phyloP scores from a whole-genome alignment of 169 alveolate genomes.

The Pseudocohnilembus persalinus region DNA sequence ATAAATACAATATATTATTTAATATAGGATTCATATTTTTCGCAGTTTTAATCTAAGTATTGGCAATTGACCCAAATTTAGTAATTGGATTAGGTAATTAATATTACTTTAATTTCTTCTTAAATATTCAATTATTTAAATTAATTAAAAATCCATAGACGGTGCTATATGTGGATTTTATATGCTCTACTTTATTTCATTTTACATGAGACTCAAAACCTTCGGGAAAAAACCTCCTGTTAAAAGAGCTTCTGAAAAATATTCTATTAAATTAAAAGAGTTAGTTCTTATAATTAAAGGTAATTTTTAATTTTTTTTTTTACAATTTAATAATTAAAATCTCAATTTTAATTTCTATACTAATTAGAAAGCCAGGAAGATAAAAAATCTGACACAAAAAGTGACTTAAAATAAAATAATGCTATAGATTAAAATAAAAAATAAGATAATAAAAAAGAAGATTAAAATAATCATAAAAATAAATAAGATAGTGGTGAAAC shows the following conservation, averaged over 20 bases:
- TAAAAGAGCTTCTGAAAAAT: background rate
- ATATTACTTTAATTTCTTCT: too few relatives aligned
- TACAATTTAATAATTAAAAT: too few relatives aligned
- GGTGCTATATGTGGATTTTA: conserved; percentile 49
- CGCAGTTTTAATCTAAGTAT: conserved; percentile 1
- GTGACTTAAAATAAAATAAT: too few relatives aligned
- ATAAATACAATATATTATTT: background rate
- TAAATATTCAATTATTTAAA: too few relatives aligned
- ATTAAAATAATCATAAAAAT: too few relatives aligned
- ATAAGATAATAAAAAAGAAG: too few relatives aligned
- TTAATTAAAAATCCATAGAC: conserved; percentile 8
- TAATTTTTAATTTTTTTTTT: too few relatives aligned
- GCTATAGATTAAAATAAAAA: too few relatives aligned
- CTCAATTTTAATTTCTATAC: too few relatives aligned
- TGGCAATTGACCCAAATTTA: background rate
- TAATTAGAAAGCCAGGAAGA: too few relatives aligned
- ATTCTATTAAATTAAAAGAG: background rate
- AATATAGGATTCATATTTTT: background rate
- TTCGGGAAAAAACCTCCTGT: background rate
- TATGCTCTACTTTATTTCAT: conserved; percentile 37
- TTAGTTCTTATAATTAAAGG: background rate
- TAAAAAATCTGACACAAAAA: too few relatives aligned
- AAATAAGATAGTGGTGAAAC: too few relatives aligned
- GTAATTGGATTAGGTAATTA: conserved; percentile 23
- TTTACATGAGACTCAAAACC: conserved; percentile 1